Evolutionary conservation across 2,329 filamentous ascomycete genomes (phyloP), one percentile per base, ranked within the genome.

Genomic region (Scedosporium dehoogii): DNA sequence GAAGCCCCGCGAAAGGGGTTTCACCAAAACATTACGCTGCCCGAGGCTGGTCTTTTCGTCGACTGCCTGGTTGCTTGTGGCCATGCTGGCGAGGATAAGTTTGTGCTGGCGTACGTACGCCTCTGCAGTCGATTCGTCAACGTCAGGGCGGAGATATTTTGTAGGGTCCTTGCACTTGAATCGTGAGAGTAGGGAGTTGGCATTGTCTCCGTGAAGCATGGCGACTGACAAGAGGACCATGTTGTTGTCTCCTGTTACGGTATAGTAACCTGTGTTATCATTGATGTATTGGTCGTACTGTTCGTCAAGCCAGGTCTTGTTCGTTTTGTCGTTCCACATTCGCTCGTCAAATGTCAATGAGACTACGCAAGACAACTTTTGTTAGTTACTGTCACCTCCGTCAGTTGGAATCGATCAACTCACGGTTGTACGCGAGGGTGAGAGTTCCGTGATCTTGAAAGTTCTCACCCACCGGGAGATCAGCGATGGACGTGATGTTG

Each of bases 381-480:
- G 51, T 55, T 12, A 27, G 51, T 10, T 38, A 38, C 10, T 12
- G 9, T 14, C 33, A 38, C 3, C 3, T 9, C 12, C 33, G 33
- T 38, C 9, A 3, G 33, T 12, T 12, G 10, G 33, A 14, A 38
- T 18, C 21, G 44, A n/a, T 48, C 7, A 27, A 46, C 58, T 27
- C 10, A 60, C 58, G 27, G 33, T 44, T 60, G 16, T 18, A 60
- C 16, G 18, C n/a, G 21, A 25, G 6, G 6, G 58, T 62, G 33
- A 64, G 53, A 23, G 63, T 65, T 41, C 60, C 62, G 14, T 80
- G 80, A 68, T 87, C 83, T 68, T 84, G 77, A 23, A 86, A 73
- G 69, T 85, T 85, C n/a, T 74, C 78, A 48, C 84, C 84, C n/a
- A 87, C 83, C 0, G 82, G 81, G 0, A 82, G 74, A 63, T 80